A percentile compares a stretch with the other conserved stretches of the same genome.
Evolutionary conservation across 2,329 filamentous ascomycete species (phyloP).

Genomic region (Fusarium tuaranense): DNA sequence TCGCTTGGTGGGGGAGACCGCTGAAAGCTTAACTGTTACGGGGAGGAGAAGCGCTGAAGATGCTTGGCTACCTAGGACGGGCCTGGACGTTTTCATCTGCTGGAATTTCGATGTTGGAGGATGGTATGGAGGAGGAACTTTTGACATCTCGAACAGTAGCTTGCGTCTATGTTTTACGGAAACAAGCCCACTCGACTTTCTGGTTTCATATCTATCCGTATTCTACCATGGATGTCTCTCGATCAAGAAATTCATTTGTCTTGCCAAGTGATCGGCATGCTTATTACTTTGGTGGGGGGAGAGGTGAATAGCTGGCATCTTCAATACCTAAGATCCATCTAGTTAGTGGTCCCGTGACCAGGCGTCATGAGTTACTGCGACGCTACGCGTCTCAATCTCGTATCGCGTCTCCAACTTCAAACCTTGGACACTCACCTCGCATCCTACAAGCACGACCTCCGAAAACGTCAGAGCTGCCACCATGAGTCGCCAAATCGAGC

Average conservation of each 20-base stretch:
- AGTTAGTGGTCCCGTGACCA: constrained; percentile 26
- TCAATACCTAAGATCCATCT: background rate
- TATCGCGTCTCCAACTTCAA: constrained; percentile 22
- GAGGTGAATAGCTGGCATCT: constrained; percentile 8
- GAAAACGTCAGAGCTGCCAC: constrained; percentile 14
- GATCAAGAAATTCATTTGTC: constrained; percentile 14
- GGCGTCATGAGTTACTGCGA: constrained; percentile 21
- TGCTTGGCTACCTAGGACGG: background rate
- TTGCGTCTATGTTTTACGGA: background rate
- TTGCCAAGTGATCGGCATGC: constrained; percentile 21
- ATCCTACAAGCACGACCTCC: background rate
- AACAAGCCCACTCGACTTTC: background rate
- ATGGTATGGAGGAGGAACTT: constrained; percentile 19
- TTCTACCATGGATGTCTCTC: background rate
- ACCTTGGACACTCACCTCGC: background rate
- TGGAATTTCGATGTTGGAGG: background rate
- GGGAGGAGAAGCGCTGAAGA: constrained; percentile 7
- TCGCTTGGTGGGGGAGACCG: constrained; percentile 16
- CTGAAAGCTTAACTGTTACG: constrained; percentile 29
- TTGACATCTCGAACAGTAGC: background rate
- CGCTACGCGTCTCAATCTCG: constrained; percentile 21
- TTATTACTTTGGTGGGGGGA: constrained; percentile 17
- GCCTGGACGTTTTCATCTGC: background rate
- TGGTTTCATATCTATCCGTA: background rate
- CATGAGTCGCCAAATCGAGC: constrained; percentile 82